A percentile compares a stretch with the other conserved stretches of the same genome.
These are phyloP conservation scores for Balamuthia mandrillaris DNA, from an alignment of 208 protist species.

Conservation along the genomic window DNA sequence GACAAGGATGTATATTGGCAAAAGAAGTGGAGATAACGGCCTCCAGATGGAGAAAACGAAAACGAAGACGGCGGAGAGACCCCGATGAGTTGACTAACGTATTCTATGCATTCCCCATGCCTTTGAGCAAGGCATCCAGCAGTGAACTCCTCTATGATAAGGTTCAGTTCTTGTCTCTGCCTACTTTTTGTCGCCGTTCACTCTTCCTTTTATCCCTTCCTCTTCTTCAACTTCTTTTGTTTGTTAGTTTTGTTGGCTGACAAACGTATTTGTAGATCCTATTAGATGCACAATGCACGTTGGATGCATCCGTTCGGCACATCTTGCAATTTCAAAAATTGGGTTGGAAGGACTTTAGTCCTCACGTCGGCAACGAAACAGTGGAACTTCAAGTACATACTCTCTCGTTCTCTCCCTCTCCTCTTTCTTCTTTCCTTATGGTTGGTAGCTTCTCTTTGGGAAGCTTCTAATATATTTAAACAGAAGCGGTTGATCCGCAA, in stretches of 20 bases:
- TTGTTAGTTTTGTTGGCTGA: too few species aligned
- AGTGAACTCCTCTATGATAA: constrained; percentile 11
- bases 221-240: not conserved
- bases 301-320: constrained; percentile 57
- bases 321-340: constrained; percentile 43
- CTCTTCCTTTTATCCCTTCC: not conserved
- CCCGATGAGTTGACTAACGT: not conserved
- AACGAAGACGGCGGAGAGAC: not conserved
- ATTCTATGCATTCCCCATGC: constrained; percentile 1
- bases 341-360: constrained; percentile 39
- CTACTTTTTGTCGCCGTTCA: not conserved
- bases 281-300: constrained; percentile 62
- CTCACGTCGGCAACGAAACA: constrained; percentile 16
- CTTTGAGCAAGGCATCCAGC: not conserved
- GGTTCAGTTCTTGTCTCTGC: not conserved
- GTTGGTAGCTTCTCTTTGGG: not conserved
- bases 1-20: too few species aligned
- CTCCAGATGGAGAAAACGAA: constrained; percentile 7
- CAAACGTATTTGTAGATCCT: constrained; percentile 51
- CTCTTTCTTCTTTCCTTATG: not conserved
- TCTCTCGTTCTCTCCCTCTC: too few species aligned
- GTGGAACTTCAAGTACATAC: constrained; percentile 41
- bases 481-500: constrained; percentile 54
- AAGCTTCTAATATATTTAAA: not conserved
- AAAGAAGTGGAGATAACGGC: not conserved